phyloP scores from a whole-genome alignment of 2,329 filamentous ascomycete genomes.

The Fusarium camptoceras region DNA sequence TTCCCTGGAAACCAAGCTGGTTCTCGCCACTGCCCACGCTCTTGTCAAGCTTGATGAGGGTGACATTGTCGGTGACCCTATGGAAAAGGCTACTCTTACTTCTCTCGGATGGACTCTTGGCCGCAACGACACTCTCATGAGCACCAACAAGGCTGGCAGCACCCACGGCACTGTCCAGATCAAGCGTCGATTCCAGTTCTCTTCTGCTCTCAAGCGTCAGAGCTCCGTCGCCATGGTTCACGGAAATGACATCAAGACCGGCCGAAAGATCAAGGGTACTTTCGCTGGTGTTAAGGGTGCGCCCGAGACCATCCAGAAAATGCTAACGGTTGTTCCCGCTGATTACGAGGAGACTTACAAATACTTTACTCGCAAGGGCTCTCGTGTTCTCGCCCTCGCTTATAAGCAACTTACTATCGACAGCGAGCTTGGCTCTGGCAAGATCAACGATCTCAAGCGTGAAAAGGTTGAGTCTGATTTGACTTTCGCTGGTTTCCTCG shows the following conservation, averaged over 20 bases:
- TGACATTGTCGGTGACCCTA: constrained; percentile 96
- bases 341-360: constrained; percentile 99
- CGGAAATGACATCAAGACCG: constrained; percentile 76
- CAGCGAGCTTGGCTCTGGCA: constrained; percentile 82
- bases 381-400: constrained; percentile 90
- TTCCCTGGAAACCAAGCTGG: constrained; percentile 86
- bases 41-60: constrained; percentile 97
- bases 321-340: constrained; percentile 83
- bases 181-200: constrained; percentile 98
- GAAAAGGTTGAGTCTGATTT: constrained; percentile 89
- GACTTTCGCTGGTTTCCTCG: constrained; percentile 92
- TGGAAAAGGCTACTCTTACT: constrained; percentile 95
- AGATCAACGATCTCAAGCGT: constrained; percentile 93
- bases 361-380: constrained; percentile 95
- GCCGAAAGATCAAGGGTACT: constrained; percentile 82
- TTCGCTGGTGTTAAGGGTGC: constrained; percentile 97
- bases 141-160: constrained; percentile 58
- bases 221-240: constrained; percentile 91
- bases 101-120: constrained; percentile 95
- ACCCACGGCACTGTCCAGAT: constrained; percentile 83
- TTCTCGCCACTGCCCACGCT: constrained; percentile 94
- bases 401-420: constrained; percentile 92
- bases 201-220: constrained; percentile 93
- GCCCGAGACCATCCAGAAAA: constrained; percentile 95
- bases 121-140: constrained; percentile 84